These are phyloP conservation scores for Russula abietina DNA, from an alignment of 768 basidiomycete genomes.

Conservation along the genomic window DNA sequence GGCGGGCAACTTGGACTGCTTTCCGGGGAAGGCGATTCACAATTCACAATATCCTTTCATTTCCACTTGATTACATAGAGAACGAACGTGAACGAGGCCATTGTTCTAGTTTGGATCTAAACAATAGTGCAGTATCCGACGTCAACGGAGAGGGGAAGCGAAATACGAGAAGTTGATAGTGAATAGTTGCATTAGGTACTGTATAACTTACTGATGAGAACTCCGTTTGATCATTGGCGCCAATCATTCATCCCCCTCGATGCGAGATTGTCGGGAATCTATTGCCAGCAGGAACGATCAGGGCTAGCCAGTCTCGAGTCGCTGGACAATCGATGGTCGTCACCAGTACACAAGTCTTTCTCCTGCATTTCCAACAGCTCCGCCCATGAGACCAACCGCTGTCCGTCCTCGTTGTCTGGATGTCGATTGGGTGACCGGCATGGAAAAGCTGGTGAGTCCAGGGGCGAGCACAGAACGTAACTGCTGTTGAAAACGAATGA, in stretches of 20 bases:
- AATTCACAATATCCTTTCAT: conserved; percentile 74
- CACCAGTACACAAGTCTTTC: conserved; percentile 37
- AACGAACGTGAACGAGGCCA: conserved; percentile 75
- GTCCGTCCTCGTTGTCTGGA: too few relatives aligned
- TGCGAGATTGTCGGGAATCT: conserved; percentile 77
- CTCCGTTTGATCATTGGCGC: conserved; percentile 32
- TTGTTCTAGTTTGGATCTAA: conserved; percentile 74
- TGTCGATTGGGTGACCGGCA: too few relatives aligned
- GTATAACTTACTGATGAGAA: conserved; percentile 40
- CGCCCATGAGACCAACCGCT: conserved; percentile 47
- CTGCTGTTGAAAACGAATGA: too few relatives aligned
- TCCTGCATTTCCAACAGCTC: conserved; percentile 73
- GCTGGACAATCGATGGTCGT: conserved; percentile 53
- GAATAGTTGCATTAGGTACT: conserved; percentile 61
- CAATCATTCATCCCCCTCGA: conserved; percentile 57
- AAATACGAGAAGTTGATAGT: conserved; percentile 68
- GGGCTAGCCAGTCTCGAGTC: conserved; percentile 74
- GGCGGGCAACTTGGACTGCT: conserved; percentile 10
- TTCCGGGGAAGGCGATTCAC: conserved; percentile 75
- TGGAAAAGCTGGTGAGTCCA: too few relatives aligned
- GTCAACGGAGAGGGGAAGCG: conserved; percentile 76
- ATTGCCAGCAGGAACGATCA: conserved; percentile 76
- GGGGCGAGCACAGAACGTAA: too few relatives aligned
- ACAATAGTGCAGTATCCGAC: conserved; percentile 55
- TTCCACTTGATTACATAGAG: conserved; percentile 83